phyloP scores from a whole-genome alignment of 495 filamentous ascomycete species.

The Tetracladium marchalianum region DNA sequence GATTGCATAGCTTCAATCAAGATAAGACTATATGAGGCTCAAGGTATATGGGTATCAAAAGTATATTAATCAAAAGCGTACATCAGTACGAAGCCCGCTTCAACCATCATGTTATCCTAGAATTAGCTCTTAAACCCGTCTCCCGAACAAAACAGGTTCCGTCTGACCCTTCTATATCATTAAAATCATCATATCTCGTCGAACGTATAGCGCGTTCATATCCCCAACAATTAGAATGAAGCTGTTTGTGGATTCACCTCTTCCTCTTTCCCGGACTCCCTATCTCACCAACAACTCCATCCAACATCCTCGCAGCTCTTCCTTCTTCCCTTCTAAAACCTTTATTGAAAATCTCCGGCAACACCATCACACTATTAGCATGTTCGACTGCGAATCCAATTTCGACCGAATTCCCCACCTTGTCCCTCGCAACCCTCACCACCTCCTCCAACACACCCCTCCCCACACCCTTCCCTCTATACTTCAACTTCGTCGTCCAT shows the following conservation, averaged over 20 bases:
- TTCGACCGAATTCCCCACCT: conserved; percentile 44
- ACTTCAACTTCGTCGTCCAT: conserved; percentile 62
- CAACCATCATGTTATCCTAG: no score
- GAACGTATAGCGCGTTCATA: no score
- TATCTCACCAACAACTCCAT: conserved; percentile 12
- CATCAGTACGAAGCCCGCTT: no score
- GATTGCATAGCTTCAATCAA: no score
- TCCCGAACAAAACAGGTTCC: no score
- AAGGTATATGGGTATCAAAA: no score
- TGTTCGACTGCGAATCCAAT: conserved; percentile 59
- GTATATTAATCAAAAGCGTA: no score
- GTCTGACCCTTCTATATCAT: no score
- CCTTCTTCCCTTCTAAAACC: conserved; percentile 45
- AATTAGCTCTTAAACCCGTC: no score
- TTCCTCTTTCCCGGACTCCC: conserved; percentile 13
- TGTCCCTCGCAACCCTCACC: conserved; percentile 44
- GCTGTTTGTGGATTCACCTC: conserved; percentile 4
- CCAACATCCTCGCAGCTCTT: conserved; percentile 11
- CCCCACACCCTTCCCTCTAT: conserved; percentile 60
- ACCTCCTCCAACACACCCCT: conserved; percentile 56
- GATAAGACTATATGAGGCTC: no score
- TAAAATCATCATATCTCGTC: no score
- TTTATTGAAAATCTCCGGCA: conserved; percentile 50
- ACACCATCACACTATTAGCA: conserved; percentile 52
- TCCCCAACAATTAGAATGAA: no score